phyloP scores from a whole-genome alignment of 176 grass and related monocot species.

The Zizania latifolia region DNA sequence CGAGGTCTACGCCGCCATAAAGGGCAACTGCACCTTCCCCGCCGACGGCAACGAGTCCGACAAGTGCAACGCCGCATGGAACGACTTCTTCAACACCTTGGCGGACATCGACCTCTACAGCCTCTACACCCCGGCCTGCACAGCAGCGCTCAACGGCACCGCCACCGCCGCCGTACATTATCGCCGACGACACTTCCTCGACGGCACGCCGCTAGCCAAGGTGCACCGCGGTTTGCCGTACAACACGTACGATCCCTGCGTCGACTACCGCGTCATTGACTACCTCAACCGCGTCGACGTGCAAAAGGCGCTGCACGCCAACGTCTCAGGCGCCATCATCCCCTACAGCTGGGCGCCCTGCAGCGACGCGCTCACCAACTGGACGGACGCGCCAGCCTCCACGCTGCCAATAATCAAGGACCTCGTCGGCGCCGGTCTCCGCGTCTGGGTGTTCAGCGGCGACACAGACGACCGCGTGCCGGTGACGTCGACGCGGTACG shows the following conservation, averaged over 20 bases:
- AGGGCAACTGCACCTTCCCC: conserved; percentile 50
- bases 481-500: conserved; percentile 53
- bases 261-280: conserved; percentile 28
- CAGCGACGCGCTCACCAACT: conserved; percentile 48
- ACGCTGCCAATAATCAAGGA: conserved; percentile 39
- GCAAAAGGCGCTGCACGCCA: conserved; percentile 77
- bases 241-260: conserved; percentile 71
- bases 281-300: conserved; percentile 82
- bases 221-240: background rate
- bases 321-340: conserved; percentile 48
- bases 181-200: background rate
- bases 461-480: conserved; percentile 68
- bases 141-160: conserved; percentile 1
- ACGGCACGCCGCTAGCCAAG: background rate
- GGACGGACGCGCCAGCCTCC: conserved; percentile 39
- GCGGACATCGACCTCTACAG: conserved; percentile 82
- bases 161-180: background rate
- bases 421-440: conserved; percentile 30
- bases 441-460: conserved; percentile 54
- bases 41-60: conserved; percentile 16
- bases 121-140: conserved; percentile 71
- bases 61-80: conserved; percentile 25
- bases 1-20: conserved; percentile 47
- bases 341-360: conserved; percentile 69
- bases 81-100: conserved; percentile 45